These are phyloP conservation scores for Hanseniaspora hatyaiensis DNA, from an alignment of 805 yeast species.

Conservation along the genomic window DNA sequence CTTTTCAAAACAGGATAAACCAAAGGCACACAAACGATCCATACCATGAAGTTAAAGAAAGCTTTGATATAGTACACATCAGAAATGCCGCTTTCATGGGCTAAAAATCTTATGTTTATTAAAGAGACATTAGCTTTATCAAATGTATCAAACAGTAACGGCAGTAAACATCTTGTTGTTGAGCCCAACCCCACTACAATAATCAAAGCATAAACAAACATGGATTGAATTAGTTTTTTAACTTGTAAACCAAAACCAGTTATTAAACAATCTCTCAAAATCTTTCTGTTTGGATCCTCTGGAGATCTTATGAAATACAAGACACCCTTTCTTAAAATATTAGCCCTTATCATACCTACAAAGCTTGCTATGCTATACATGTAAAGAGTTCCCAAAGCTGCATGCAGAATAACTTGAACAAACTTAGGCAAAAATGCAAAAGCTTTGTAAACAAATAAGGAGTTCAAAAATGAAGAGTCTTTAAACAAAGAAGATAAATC, in stretches of 20 bases:
- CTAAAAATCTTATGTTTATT: constrained; percentile 13
- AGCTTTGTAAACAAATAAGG: constrained; percentile 22
- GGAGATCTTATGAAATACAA: constrained; percentile 86
- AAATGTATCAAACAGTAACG: constrained; percentile 27
- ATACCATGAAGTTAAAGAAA: constrained; percentile 16
- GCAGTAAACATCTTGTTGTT: constrained; percentile 41
- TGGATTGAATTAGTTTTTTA: constrained; percentile 60
- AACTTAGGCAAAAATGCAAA: constrained; percentile 23
- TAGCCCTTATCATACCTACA: constrained; percentile 68
- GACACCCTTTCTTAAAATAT: constrained; percentile 75
- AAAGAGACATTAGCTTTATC: constrained; percentile 17
- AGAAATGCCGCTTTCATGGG: constrained; percentile 5
- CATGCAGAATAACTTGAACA: constrained; percentile 31
- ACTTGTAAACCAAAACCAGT: constrained; percentile 64
- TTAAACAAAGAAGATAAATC: background rate
- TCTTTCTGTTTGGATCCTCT: constrained; percentile 80
- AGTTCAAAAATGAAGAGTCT: background rate
- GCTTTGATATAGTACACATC: constrained; percentile 15
- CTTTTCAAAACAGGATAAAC: background rate
- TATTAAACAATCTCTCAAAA: constrained; percentile 76
- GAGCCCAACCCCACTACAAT: constrained; percentile 66
- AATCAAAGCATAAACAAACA: constrained; percentile 58
- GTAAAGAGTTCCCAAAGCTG: constrained; percentile 70
- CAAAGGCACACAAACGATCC: background rate
- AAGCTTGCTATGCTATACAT: constrained; percentile 80